Base-by-base conservation (phyloP, 768 basidiomycete genomes). In the Auriscalpium vulgare region DNA sequence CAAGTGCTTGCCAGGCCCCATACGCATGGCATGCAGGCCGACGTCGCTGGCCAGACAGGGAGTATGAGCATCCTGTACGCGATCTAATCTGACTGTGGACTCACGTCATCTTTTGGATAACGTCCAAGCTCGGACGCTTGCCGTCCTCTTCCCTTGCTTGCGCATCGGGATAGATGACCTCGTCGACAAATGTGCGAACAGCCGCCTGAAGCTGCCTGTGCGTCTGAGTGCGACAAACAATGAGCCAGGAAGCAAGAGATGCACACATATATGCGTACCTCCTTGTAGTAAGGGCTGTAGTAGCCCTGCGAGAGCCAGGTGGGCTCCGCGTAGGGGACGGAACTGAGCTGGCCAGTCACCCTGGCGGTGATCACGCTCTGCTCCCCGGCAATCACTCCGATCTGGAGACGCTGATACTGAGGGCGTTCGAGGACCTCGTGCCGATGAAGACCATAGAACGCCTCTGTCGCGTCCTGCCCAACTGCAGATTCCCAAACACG, bases 1-100 rank as follows among this genome's bases (percentile, higher is more conserved):
- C 45, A 95, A 72, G 63, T 94, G 92, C 64, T 87, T 89, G 37
- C 89, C 91, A 0, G 95, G 95, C 14, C 95, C 95, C 72, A 95
- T 77, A 19, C 90, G 78, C 91, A 97, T 95, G 13, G 91, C 89
- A 66, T 91, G 88, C 17, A 97, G 54, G 64, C 92, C 84, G 35
- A 80, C 52, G 51, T 83, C 83, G 14, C 84, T 87, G 46, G n/a
- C 16, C 16, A 35, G 23, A 9, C 5, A 10, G 21, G 8, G 21
- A 21, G 10, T 34, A 49, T 45, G 44, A 16, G 44, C 44, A 14
- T 14, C 16, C 16, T 3, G 14, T 10, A 49, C 48, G 14, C 19
- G 43, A 10, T 3, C 16, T 44, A 7, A 44, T 44, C 14, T 43
- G 47, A 8, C 40, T 9, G 40, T 44, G 9, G 1, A 66, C 76